A percentile compares a stretch with the other conserved stretches of the same genome.
phyloP scores from a whole-genome alignment of 2,329 filamentous ascomycete species.

The Xylaria sp. region DNA sequence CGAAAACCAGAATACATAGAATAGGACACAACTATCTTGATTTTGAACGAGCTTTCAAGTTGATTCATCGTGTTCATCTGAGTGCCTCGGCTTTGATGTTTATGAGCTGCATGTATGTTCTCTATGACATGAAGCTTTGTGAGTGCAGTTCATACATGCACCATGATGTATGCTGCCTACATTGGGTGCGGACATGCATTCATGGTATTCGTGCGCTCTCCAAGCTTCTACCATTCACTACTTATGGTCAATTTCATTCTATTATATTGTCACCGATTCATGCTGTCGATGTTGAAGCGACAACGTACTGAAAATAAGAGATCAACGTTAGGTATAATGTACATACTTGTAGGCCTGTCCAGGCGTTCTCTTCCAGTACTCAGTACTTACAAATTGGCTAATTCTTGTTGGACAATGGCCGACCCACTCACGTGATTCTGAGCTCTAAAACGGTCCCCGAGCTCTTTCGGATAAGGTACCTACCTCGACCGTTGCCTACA shows the following conservation, averaged over 20 bases:
- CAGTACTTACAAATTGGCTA: background rate
- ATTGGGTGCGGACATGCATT: background rate
- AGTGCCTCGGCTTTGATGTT: background rate
- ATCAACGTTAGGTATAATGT: too few species aligned
- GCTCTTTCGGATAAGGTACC: background rate
- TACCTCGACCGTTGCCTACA: too few species aligned
- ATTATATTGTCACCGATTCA: too few species aligned
- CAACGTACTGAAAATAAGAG: too few species aligned
- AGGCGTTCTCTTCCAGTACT: too few species aligned
- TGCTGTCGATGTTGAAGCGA: too few species aligned
- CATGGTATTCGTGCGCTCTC: background rate
- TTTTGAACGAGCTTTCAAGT: background rate
- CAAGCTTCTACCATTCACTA: background rate
- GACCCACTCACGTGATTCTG: constrained; percentile 20
- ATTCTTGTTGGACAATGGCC: constrained; percentile 9
- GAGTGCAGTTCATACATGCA: too few species aligned
- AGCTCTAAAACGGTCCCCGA: constrained; percentile 14
- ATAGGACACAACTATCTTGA: background rate
- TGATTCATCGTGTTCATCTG: background rate
- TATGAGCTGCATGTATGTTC: background rate
- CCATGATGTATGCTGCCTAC: background rate
- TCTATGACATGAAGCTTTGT: background rate
- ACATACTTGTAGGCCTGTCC: too few species aligned
- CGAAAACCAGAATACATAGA: constrained; percentile 4
- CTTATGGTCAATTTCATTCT: background rate